Conservation (phyloP, 768 basidiomycete species). For the Phylloporus sp. region DNA sequence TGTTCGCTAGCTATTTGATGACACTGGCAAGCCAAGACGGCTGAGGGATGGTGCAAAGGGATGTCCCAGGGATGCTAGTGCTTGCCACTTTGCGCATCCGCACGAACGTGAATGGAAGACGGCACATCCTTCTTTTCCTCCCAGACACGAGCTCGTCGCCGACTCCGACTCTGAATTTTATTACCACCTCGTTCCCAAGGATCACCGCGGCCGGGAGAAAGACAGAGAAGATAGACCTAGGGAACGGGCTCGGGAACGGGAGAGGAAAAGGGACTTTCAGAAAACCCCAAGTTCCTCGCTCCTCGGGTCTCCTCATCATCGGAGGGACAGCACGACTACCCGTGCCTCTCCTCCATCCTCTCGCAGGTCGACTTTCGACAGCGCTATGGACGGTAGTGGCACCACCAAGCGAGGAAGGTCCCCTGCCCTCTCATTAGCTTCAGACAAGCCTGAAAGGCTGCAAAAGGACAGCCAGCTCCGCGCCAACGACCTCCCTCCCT, state of each 20-base stretch:
- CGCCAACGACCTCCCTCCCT: neutral
- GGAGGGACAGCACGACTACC: constrained; percentile 13
- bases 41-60: constrained; percentile 19
- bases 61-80: constrained; percentile 17
- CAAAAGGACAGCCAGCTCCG: constrained; percentile 14
- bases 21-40: constrained; percentile 23
- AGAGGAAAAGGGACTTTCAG: neutral
- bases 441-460: constrained; percentile 24
- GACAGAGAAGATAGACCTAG: neutral
- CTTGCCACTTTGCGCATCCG: constrained; percentile 31
- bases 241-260: neutral
- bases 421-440: constrained; percentile 22
- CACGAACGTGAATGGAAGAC: constrained; percentile 29
- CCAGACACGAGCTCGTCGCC: constrained; percentile 11
- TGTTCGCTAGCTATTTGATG: constrained; percentile 24
- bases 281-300: constrained; percentile 9
- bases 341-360: constrained; percentile 13
- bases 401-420: constrained; percentile 16
- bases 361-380: constrained; percentile 14
- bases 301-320: constrained; percentile 13
- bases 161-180: constrained; percentile 23
- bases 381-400: constrained; percentile 1
- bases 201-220: constrained; percentile 9
- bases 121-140: constrained; percentile 27
- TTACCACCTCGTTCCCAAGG: constrained; percentile 12